phyloP scores from a whole-genome alignment of 306 rosid genomes.

The Lathyrus tuberosus region DNA sequence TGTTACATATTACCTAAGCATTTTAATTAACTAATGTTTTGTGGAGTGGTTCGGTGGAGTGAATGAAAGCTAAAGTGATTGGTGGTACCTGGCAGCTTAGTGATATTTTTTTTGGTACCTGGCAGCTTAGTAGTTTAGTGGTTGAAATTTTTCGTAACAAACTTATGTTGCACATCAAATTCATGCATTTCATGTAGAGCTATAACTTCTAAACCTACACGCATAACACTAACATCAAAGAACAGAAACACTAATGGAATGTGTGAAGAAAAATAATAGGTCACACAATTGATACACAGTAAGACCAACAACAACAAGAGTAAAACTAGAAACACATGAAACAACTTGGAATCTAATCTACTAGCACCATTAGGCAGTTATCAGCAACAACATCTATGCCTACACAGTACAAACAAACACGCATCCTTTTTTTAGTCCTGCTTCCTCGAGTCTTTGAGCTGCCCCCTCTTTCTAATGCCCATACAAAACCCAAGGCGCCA shows the following conservation, averaged over 20 bases:
- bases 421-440: constrained; percentile 47
- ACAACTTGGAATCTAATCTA: constrained; percentile 31
- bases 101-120: no score
- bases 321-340: constrained; percentile 17
- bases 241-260: constrained; percentile 23
- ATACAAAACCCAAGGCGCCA: constrained; percentile 83
- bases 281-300: constrained; percentile 23
- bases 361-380: constrained; percentile 25
- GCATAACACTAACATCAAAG: not conserved
- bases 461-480: constrained; percentile 80
- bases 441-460: constrained; percentile 70
- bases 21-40: no score
- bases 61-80: no score
- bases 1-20: no score
- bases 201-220: no score
- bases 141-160: no score
- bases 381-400: constrained; percentile 35
- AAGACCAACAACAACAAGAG: constrained; percentile 12
- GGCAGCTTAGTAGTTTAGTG: no score
- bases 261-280: constrained; percentile 24
- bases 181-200: no score
- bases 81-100: no score
- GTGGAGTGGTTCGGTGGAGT: no score
- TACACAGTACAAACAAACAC: constrained; percentile 29
- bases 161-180: no score